Percentiles rank a stretch among this genome's conserved stretches.
Evolutionary conservation across 1,139 yeast genomes (phyloP).

Genomic region (Saccharomycopsis hybrid): DNA sequence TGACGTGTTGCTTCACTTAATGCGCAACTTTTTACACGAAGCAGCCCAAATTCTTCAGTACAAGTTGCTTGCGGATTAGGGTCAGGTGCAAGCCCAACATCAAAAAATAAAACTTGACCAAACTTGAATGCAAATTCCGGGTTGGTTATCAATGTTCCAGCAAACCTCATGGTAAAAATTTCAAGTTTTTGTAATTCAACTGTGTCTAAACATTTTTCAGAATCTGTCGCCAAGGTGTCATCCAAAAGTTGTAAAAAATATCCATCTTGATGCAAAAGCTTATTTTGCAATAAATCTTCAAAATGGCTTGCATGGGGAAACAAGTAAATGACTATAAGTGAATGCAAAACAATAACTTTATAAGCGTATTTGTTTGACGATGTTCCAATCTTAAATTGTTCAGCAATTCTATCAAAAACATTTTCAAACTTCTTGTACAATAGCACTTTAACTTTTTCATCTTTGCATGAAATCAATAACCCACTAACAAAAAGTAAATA

Average conservation of each 20-base stretch:
- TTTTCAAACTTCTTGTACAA: neutral
- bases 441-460: neutral
- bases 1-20: too few species aligned
- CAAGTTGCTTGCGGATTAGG: too few species aligned
- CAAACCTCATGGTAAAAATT: neutral
- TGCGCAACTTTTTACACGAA: too few species aligned
- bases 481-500: neutral
- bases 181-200: neutral
- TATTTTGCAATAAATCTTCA: neutral
- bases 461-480: neutral
- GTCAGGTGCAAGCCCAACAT: too few species aligned
- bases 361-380: neutral
- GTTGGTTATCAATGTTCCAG: neutral
- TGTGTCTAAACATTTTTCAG: neutral
- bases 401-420: neutral
- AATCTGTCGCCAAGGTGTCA: neutral
- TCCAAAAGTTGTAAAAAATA: constrained; percentile 2
- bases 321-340: neutral
- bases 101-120: neutral
- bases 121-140: neutral
- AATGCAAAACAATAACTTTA: neutral
- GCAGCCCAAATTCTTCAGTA: too few species aligned
- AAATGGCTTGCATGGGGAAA: neutral
- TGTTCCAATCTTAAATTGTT: neutral
- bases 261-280: neutral